These are phyloP conservation scores for Coniochaeta sp. DNA, from an alignment of 2,329 filamentous ascomycete species.

Conservation along the genomic window DNA sequence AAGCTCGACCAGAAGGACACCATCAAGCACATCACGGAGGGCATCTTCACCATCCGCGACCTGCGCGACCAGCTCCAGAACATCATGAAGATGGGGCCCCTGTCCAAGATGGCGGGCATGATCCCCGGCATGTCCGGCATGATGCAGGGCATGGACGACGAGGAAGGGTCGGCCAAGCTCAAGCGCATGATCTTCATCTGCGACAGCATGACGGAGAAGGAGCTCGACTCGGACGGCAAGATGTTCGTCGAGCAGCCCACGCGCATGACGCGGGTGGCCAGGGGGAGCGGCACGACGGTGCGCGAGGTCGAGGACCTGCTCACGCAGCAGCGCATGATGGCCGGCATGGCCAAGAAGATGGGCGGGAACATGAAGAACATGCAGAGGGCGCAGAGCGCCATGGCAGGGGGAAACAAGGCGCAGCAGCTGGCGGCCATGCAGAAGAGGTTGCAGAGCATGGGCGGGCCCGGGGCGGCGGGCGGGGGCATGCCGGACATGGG, in stretches of 20 bases:
- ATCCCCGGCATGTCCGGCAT: slow-evolving; percentile 90
- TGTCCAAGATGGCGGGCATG: slow-evolving; percentile 98
- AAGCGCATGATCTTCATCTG: slow-evolving; percentile 99
- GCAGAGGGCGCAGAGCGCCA: slow-evolving; percentile 83
- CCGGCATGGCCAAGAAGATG: slow-evolving; percentile 98
- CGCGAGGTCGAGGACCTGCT: slow-evolving; percentile 91
- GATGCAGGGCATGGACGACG: slow-evolving; percentile 95
- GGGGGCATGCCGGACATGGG: slow-evolving; percentile 75
- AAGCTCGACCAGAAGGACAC: slow-evolving; percentile 98
- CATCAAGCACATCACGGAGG: slow-evolving; percentile 97
- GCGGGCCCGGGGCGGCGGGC: slow-evolving; percentile 57
- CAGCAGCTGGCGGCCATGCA: slow-evolving; percentile 97
- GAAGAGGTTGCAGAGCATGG: slow-evolving; percentile 89
- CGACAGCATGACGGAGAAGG: slow-evolving; percentile 95
- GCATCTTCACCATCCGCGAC: slow-evolving; percentile 92
- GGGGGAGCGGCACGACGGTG: slow-evolving; percentile 84
- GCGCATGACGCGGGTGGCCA: slow-evolving; percentile 85
- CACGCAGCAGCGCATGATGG: slow-evolving; percentile 99
- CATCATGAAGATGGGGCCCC: slow-evolving; percentile 99
- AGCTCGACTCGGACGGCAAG: slow-evolving; percentile 92
- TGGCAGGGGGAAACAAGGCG: slow-evolving; percentile 84
- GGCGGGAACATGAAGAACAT: slow-evolving; percentile 97
- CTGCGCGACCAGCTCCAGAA: slow-evolving; percentile 92
- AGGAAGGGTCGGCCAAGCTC: slow-evolving; percentile 86
- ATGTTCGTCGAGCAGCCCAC: slow-evolving; percentile 88